phyloP scores from a whole-genome alignment of 176 grass and related monocot genomes.

The sorghum (Sorghum bicolor) region Sorghum_bicolor_NCBIv3 NC_012873.2:40961501-40962000 shows the following conservation, averaged over 20 bases:
- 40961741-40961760: not conserved
- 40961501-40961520: not conserved
- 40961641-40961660: not conserved
- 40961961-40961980: not conserved
- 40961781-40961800: not conserved
- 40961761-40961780: not conserved
- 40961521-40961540: not conserved
- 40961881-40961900: not conserved
- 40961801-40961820: not conserved
- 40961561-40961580: not conserved
- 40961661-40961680: not conserved
- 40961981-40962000: not conserved
- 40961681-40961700: not conserved
- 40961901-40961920: not conserved
- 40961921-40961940: not conserved
- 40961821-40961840: not conserved
- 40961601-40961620: not conserved
- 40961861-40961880: not conserved
- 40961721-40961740: not conserved
- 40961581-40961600: not conserved
- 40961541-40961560: not conserved
- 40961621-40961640: not conserved
- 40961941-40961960: not conserved
- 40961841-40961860: not conserved
- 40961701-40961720: not conserved